phyloP scores from a whole-genome alignment of 139 green algal genomes.

The Micractinium sp. region DNA sequence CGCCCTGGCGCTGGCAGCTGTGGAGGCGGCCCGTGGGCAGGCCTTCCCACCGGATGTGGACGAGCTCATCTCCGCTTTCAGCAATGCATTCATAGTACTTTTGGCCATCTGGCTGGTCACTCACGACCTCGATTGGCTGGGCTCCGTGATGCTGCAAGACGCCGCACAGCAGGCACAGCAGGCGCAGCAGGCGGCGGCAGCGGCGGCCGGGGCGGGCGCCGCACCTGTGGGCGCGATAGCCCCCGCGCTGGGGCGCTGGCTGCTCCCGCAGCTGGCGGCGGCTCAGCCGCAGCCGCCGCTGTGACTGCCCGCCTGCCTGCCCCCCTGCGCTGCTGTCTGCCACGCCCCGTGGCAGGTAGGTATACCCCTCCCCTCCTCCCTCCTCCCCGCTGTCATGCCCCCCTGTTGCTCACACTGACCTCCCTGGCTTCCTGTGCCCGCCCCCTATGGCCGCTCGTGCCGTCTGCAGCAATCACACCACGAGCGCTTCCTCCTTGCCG shows the following conservation, averaged over 20 bases:
- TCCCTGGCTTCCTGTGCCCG: too few species aligned
- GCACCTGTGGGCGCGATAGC: too few species aligned
- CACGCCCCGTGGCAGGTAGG: slow-evolving; percentile 12
- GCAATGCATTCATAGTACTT: background rate
- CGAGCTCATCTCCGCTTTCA: background rate
- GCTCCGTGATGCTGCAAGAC: background rate
- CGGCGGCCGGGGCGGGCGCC: too few species aligned
- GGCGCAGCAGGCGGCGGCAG: too few species aligned
- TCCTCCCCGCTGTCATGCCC: too few species aligned
- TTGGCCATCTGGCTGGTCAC: slow-evolving; percentile 14
- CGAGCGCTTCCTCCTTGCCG: too few species aligned
- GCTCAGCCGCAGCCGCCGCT: background rate
- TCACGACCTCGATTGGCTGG: slow-evolving; percentile 9
- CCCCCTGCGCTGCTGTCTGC: background rate
- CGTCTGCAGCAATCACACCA: too few species aligned
- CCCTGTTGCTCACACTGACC: too few species aligned
- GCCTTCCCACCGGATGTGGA: background rate
- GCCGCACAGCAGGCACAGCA: background rate
- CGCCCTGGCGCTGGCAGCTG: background rate
- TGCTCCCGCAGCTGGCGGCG: background rate
- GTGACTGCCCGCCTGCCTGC: background rate
- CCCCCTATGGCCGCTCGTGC: too few species aligned
- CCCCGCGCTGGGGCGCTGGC: background rate
- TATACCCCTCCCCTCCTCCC: background rate
- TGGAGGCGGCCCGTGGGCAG: background rate